phyloP scores from a whole-genome alignment of 2,329 filamentous ascomycete species.

The Shiraia bambusicola region DNA sequence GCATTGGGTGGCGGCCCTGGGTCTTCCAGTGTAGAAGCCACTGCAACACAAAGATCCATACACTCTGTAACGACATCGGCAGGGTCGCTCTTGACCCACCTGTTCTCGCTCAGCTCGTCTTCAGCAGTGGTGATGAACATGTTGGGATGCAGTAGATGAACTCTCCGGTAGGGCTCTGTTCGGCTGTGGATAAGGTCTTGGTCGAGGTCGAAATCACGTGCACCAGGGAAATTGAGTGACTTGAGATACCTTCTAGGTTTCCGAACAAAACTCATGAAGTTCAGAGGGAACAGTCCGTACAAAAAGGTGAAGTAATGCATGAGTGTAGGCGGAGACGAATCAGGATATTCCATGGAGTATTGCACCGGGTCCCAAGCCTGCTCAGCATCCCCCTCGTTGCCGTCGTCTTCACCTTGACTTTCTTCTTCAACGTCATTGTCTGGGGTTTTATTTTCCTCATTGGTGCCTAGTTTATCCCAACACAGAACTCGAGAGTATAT shows the following conservation, averaged over 20 bases:
- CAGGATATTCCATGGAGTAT: slow-evolving; percentile 60
- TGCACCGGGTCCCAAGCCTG: slow-evolving; percentile 64
- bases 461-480: slow-evolving; percentile 63
- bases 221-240: slow-evolving; percentile 67
- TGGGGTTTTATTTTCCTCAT: slow-evolving; percentile 9
- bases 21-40: slow-evolving; percentile 45
- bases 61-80: slow-evolving; percentile 80
- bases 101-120: slow-evolving; percentile 74
- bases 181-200: slow-evolving; percentile 74
- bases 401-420: slow-evolving; percentile 33
- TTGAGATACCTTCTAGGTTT: slow-evolving; percentile 79
- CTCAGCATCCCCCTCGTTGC: slow-evolving; percentile 26
- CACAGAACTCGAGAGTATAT: slow-evolving; percentile 79
- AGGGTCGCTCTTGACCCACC: slow-evolving; percentile 78
- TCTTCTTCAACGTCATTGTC: slow-evolving; percentile 17
- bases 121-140: slow-evolving; percentile 79
- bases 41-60: slow-evolving; percentile 63
- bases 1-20: slow-evolving; percentile 51
- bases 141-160: slow-evolving; percentile 78
- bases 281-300: slow-evolving; percentile 81
- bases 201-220: slow-evolving; percentile 75
- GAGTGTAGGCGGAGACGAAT: slow-evolving; percentile 62
- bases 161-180: slow-evolving; percentile 71
- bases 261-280: slow-evolving; percentile 82
- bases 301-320: slow-evolving; percentile 77